Percentiles rank a stretch among this genome's conserved stretches.
These are phyloP conservation scores for Podaxis pistillaris DNA, from an alignment of 768 basidiomycete genomes.

Conservation along the genomic window DNA sequence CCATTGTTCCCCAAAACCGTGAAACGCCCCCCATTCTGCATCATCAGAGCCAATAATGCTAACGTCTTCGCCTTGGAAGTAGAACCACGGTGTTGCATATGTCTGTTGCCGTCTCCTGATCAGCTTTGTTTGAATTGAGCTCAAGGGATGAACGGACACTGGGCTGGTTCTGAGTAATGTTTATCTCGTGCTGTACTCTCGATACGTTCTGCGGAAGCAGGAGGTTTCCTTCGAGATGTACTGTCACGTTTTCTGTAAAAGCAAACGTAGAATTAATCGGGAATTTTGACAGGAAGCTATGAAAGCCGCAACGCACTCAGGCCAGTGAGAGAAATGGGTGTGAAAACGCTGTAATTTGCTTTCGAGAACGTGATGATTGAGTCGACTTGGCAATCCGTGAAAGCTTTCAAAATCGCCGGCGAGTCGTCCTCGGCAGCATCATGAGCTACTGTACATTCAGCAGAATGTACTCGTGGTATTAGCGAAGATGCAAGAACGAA, in stretches of 20 bases:
- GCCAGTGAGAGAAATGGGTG: slow-evolving; percentile 32
- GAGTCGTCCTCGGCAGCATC: slow-evolving; percentile 32
- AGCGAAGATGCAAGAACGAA: slow-evolving; percentile 3
- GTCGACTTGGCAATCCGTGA: slow-evolving; percentile 32
- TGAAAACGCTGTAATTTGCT: slow-evolving; percentile 35
- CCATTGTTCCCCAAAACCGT: slow-evolving; percentile 50
- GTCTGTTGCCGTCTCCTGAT: slow-evolving; percentile 23
- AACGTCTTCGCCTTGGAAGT: slow-evolving; percentile 40
- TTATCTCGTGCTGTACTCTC: slow-evolving; percentile 38
- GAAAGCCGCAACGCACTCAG: slow-evolving; percentile 25
- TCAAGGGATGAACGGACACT: slow-evolving; percentile 26
- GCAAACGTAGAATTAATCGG: neutral
- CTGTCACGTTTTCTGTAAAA: slow-evolving; percentile 35
- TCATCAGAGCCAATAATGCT: slow-evolving; percentile 38
- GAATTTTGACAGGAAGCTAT: neutral
- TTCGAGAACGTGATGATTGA: slow-evolving; percentile 32
- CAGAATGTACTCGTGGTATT: slow-evolving; percentile 2
- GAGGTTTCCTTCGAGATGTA: slow-evolving; percentile 41
- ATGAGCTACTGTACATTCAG: slow-evolving; percentile 28
- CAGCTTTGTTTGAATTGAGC: neutral
- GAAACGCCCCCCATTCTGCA: slow-evolving; percentile 38
- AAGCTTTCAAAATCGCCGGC: slow-evolving; percentile 31
- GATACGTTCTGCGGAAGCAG: slow-evolving; percentile 42
- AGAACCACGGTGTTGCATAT: slow-evolving; percentile 46
- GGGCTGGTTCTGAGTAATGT: slow-evolving; percentile 34